Percentiles rank a stretch among this genome's conserved stretches.
Conservation (phyloP, 306 rosid species). For the Arachis hypogaea region DNA sequence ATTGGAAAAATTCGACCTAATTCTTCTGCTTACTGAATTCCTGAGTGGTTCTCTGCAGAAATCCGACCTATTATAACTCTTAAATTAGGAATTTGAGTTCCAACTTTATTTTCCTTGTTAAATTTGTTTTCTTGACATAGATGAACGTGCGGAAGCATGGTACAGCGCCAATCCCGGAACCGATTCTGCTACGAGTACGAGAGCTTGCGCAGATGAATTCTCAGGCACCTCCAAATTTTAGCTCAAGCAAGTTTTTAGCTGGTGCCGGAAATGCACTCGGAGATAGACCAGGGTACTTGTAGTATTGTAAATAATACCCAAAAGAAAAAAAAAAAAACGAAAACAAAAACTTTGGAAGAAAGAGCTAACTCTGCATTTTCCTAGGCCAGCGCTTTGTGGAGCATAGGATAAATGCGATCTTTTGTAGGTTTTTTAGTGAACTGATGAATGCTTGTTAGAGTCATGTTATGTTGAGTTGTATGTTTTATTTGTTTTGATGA, state of each 20-base stretch:
- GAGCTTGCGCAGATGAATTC: conserved; percentile 88
- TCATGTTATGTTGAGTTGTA: conserved; percentile 26
- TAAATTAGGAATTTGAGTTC: neutral
- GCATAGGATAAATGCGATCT: conserved; percentile 37
- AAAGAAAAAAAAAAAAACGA: conserved; percentile 19
- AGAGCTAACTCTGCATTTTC: conserved; percentile 34
- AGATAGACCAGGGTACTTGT: conserved; percentile 66
- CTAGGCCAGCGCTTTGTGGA: conserved; percentile 41
- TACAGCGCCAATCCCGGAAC: conserved; percentile 74
- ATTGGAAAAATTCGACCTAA: neutral
- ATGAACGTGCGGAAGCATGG: conserved; percentile 79
- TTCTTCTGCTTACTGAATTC: neutral
- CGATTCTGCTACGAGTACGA: conserved; percentile 73
- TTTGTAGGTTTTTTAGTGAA: conserved; percentile 40
- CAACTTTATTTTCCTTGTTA: conserved; percentile 17
- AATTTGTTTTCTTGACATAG: conserved; percentile 42
- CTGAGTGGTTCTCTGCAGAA: conserved; percentile 20
- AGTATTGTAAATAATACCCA: conserved; percentile 57
- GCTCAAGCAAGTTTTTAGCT: conserved; percentile 54
- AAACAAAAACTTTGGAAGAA: neutral
- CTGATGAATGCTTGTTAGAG: conserved; percentile 25
- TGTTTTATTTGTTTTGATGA: conserved; percentile 19
- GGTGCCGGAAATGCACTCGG: conserved; percentile 50
- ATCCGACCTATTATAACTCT: neutral
- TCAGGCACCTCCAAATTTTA: conserved; percentile 63